These are phyloP conservation scores for Curvularia eragrostidis DNA, from an alignment of 2,329 filamentous ascomycete genomes.

Conservation along the genomic window DNA sequence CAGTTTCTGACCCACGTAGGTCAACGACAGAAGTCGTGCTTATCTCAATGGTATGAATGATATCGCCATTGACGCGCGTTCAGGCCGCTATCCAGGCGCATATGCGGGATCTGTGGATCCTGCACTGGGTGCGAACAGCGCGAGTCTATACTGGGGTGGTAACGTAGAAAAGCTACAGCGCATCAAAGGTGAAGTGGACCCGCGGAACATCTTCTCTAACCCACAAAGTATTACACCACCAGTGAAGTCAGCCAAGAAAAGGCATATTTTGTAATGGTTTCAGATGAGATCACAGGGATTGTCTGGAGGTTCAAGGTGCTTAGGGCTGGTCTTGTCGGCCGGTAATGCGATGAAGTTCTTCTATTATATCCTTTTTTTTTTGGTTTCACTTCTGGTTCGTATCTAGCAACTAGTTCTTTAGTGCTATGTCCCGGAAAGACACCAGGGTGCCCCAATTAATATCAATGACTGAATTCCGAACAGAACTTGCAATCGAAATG, in stretches of 20 bases:
- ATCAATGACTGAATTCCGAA: background rate
- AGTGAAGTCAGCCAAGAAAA: conserved; percentile 9
- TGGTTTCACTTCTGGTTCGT: background rate
- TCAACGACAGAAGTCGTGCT: conserved; percentile 46
- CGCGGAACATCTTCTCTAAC: conserved; percentile 47
- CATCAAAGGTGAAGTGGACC: conserved; percentile 52
- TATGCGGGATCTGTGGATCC: conserved; percentile 63
- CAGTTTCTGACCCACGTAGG: background rate
- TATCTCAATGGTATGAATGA: conserved; percentile 54
- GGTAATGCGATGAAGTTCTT: background rate
- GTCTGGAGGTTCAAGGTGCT: background rate
- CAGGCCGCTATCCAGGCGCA: conserved; percentile 50
- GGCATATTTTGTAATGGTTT: background rate
- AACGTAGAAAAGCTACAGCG: conserved; percentile 46
- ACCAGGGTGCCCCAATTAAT: too few species aligned
- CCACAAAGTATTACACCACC: conserved; percentile 44
- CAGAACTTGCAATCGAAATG: background rate
- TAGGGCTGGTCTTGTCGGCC: background rate
- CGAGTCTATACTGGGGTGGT: conserved; percentile 56
- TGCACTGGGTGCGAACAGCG: conserved; percentile 52
- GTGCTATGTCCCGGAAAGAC: background rate
- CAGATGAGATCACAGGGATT: background rate
- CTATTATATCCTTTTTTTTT: background rate
- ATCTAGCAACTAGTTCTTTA: background rate
- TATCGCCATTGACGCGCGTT: conserved; percentile 40